Percentiles rank a stretch among this genome's conserved stretches.
Evolutionary conservation across 106 monocot species (phyloP).

Genomic region (Phalaenopsis aphrodite): DNA sequence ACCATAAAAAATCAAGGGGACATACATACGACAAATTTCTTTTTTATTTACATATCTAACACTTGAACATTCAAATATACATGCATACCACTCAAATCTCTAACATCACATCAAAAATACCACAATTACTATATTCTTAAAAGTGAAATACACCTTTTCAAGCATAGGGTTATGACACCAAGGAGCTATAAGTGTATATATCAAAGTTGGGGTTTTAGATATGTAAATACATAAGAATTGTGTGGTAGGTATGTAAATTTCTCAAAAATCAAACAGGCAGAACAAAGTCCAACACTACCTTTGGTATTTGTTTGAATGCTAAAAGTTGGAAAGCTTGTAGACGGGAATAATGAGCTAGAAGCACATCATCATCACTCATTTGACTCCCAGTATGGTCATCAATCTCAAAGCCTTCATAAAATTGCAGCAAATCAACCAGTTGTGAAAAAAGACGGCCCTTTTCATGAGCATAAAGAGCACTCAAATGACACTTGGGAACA

Average conservation of each 20-base stretch:
- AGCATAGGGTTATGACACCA: too few species aligned
- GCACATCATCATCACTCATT: conserved; percentile 81
- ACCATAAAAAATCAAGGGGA: neutral
- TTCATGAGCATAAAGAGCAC: conserved; percentile 80
- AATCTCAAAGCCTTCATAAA: conserved; percentile 99
- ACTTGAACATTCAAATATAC: too few species aligned
- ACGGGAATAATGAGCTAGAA: conserved; percentile 89
- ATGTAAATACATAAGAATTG: too few species aligned
- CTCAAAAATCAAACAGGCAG: neutral
- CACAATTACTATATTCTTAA: too few species aligned
- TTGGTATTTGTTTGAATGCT: conserved; percentile 88
- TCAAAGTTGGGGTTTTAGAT: too few species aligned
- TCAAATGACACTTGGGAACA: conserved; percentile 91
- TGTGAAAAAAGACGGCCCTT: conserved; percentile 96
- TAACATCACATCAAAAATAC: too few species aligned
- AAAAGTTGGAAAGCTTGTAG: conserved; percentile 93
- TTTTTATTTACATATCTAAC: too few species aligned
- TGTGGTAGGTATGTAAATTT: too few species aligned
- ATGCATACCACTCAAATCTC: too few species aligned
- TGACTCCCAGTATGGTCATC: conserved; percentile 95
- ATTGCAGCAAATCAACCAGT: conserved; percentile 89
- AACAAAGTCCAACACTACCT: conserved; percentile 23
- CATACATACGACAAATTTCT: too few species aligned
- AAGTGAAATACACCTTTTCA: too few species aligned
- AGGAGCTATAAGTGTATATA: too few species aligned